Conservation (phyloP, 2,329 filamentous ascomycete genomes). For the Zasmidium angulare region DNA sequence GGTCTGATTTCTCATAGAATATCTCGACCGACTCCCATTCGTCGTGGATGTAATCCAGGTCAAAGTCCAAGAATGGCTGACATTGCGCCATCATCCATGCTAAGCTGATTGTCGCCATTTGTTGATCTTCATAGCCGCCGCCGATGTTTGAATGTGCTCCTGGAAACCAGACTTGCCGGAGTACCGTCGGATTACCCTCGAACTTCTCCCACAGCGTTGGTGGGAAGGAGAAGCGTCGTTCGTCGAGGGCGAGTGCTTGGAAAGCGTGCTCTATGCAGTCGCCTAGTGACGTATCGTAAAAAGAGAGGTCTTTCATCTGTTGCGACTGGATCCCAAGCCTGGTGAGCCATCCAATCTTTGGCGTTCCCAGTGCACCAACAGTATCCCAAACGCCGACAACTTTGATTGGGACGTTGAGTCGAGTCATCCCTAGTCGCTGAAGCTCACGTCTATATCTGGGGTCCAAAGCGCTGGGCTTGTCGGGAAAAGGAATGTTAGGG, state of each 20-base stretch:
- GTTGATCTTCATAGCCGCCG: conserved; percentile 47
- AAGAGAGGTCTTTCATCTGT: conserved; percentile 40
- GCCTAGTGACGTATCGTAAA: conserved; percentile 49
- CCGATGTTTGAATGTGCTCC: conserved; percentile 48
- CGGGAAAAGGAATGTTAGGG: conserved; percentile 47
- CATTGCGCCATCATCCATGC: conserved; percentile 60
- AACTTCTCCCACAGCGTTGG: conserved; percentile 46
- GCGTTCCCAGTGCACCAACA: conserved; percentile 46
- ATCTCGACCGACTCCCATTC: conserved; percentile 45
- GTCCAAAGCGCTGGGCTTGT: conserved; percentile 46
- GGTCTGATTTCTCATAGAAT: conserved; percentile 44
- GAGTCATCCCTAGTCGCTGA: conserved; percentile 33
- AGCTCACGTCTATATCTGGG: conserved; percentile 47
- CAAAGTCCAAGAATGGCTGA: conserved; percentile 48
- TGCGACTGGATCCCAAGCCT: conserved; percentile 35
- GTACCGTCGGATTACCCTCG: conserved; percentile 43
- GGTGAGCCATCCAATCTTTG: conserved; percentile 44
- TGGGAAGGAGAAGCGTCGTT: conserved; percentile 41
- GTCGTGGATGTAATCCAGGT: conserved; percentile 48
- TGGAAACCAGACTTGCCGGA: conserved; percentile 52
- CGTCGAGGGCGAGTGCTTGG: conserved; percentile 47
- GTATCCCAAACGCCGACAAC: conserved; percentile 49
- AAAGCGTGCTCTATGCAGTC: conserved; percentile 45
- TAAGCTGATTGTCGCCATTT: conserved; percentile 53
- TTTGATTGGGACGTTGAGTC: conserved; percentile 38